Conservation (phyloP, 805 yeast genomes). For the Saturnispora sanitii region DNA sequence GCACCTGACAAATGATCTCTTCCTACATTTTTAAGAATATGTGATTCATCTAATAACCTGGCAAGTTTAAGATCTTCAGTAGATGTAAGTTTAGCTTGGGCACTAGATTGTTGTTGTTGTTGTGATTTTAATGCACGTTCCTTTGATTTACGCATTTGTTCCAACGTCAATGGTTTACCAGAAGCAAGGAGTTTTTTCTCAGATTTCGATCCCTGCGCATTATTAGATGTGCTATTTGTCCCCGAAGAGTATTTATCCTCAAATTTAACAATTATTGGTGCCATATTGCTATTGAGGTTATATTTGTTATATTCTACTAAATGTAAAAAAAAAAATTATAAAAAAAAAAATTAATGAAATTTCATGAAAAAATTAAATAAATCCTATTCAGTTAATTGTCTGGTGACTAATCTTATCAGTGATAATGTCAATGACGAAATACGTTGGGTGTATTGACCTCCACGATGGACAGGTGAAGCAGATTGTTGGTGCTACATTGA, state of each 20-base stretch:
- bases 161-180: slow-evolving; percentile 51
- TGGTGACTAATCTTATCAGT: neutral
- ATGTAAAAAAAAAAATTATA: neutral
- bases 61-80: slow-evolving; percentile 67
- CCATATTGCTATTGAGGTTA: slow-evolving; percentile 19
- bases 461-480: slow-evolving; percentile 95
- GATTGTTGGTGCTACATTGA: slow-evolving; percentile 88
- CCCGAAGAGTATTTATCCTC: slow-evolving; percentile 26
- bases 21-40: slow-evolving; percentile 36
- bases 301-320: neutral
- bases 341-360: neutral
- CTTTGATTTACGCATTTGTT: slow-evolving; percentile 29
- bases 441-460: slow-evolving; percentile 91
- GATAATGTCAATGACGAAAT: slow-evolving; percentile 61
- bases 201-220: too few relatives aligned
- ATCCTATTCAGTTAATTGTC: neutral
- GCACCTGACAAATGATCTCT: slow-evolving; percentile 48
- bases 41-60: slow-evolving; percentile 61
- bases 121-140: slow-evolving; percentile 25
- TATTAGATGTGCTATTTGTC: slow-evolving; percentile 21
- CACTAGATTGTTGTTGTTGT: too few relatives aligned
- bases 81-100: too few relatives aligned
- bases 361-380: neutral
- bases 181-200: slow-evolving; percentile 45
- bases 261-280: slow-evolving; percentile 41